Evolutionary conservation across 2,329 filamentous ascomycete genomes (phyloP).

Genomic region (Ophiostoma triangulosporum): DNA sequence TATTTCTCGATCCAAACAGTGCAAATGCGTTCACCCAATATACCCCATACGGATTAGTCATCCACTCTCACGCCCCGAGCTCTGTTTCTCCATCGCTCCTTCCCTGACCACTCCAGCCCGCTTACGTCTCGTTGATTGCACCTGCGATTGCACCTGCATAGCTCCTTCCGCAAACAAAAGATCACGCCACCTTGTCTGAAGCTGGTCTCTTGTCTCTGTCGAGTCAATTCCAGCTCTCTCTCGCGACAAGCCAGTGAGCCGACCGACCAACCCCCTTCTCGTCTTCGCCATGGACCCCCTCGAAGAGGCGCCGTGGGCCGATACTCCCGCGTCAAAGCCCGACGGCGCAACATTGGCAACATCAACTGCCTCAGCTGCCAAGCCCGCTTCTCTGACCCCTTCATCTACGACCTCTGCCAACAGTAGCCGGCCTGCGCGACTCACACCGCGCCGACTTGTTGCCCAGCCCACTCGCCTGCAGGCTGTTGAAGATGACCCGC

Average conservation of each 20-base stretch:
- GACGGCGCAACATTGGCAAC: constrained; percentile 14
- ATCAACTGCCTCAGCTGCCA: constrained; percentile 20
- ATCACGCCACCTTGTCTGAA: background rate
- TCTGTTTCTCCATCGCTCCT: background rate
- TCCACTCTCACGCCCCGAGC: background rate
- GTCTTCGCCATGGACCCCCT: constrained; percentile 29
- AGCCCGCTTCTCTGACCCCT: constrained; percentile 13
- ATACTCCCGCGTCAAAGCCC: constrained; percentile 21
- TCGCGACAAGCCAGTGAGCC: background rate
- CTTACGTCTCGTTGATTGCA: background rate
- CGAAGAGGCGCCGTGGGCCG: constrained; percentile 42
- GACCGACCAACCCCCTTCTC: background rate
- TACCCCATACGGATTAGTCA: background rate
- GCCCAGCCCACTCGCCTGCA: constrained; percentile 67
- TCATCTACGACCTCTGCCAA: constrained; percentile 18
- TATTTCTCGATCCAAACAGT: background rate
- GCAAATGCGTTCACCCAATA: background rate
- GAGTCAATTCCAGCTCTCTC: background rate
- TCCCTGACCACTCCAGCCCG: background rate
- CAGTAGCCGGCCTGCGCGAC: constrained; percentile 28
- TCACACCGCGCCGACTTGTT: constrained; percentile 48
- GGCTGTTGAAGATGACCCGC: constrained; percentile 59
- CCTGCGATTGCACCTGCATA: background rate
- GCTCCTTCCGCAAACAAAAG: background rate
- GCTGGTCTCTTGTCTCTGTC: background rate